These are phyloP conservation scores for Populus hybrid DNA, from an alignment of 441 rosid genomes.

Conservation along the genomic window DNA sequence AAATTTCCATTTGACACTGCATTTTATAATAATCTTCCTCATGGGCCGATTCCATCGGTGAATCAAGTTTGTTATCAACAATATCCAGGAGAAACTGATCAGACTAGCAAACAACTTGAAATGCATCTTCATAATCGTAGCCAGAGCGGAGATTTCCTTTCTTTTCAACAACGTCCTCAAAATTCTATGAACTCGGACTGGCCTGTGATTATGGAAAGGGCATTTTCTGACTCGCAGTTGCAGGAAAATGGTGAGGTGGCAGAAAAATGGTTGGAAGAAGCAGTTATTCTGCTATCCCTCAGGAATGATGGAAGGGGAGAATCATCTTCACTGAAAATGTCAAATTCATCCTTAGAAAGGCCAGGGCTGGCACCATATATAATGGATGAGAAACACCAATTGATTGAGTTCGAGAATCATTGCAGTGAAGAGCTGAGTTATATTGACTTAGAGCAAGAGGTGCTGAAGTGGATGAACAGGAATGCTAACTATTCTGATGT, in stretches of 20 bases:
- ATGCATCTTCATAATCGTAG: conserved; percentile 36
- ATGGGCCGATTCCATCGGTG: conserved; percentile 26
- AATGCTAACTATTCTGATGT: conserved; percentile 24
- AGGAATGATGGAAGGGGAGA: conserved; percentile 36
- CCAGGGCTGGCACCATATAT: conserved; percentile 32
- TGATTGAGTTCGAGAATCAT: conserved; percentile 25
- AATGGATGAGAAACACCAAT: conserved; percentile 22
- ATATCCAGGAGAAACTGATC: conserved; percentile 37
- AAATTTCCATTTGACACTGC: conserved; percentile 31
- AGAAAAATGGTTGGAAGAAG: conserved; percentile 35
- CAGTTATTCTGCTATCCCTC: conserved; percentile 20
- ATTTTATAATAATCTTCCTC: conserved; percentile 33
- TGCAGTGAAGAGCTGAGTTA: conserved; percentile 21
- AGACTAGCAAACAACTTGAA: conserved; percentile 28
- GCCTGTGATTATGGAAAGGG: conserved; percentile 40
- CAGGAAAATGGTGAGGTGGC: conserved; percentile 41
- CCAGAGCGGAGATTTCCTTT: conserved; percentile 41
- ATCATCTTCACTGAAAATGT: conserved; percentile 33
- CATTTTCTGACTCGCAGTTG: conserved; percentile 56
- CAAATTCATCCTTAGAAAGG: conserved; percentile 30
- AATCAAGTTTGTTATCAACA: conserved; percentile 35
- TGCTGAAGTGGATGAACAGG: conserved; percentile 23
- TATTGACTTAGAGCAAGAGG: conserved; percentile 24
- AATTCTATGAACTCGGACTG: conserved; percentile 32
- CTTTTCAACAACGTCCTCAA: conserved; percentile 22